phyloP scores from a whole-genome alignment of 2,329 filamentous ascomycete genomes.

The Calycina herbarum region DNA sequence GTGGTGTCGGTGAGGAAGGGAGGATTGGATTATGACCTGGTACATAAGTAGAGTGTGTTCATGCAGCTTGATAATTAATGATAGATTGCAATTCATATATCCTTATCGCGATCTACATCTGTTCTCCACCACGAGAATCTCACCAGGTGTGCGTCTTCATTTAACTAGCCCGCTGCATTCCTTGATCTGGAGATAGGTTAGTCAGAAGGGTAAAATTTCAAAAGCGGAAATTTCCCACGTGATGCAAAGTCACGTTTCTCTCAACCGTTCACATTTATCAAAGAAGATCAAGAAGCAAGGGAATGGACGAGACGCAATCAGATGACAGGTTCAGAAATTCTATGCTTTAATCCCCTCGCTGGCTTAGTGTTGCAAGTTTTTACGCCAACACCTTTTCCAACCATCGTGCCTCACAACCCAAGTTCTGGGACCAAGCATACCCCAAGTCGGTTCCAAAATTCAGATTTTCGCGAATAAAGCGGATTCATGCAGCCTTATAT shows the following conservation, averaged over 20 bases:
- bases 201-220: neutral
- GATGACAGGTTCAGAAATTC: neutral
- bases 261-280: neutral
- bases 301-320: neutral
- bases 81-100: neutral
- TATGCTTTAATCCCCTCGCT: neutral
- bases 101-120: neutral
- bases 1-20: neutral
- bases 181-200: neutral
- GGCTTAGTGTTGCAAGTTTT: neutral
- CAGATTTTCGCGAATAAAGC: neutral
- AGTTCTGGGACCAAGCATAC: neutral
- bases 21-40: neutral
- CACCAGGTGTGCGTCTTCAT: neutral
- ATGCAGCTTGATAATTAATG: neutral
- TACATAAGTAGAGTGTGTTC: neutral
- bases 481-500: slow-evolving; percentile 1
- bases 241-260: neutral
- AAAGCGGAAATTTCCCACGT: neutral
- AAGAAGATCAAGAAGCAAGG: neutral
- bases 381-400: neutral
- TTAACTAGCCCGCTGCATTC: neutral
- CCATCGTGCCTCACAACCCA: neutral
- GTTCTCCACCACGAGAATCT: neutral
- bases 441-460: neutral